A percentile compares a stretch with the other conserved stretches of the same genome.
Evolutionary conservation across 2,329 filamentous ascomycete genomes (phyloP).

Genomic region (Samsoniella hepiali): DNA sequence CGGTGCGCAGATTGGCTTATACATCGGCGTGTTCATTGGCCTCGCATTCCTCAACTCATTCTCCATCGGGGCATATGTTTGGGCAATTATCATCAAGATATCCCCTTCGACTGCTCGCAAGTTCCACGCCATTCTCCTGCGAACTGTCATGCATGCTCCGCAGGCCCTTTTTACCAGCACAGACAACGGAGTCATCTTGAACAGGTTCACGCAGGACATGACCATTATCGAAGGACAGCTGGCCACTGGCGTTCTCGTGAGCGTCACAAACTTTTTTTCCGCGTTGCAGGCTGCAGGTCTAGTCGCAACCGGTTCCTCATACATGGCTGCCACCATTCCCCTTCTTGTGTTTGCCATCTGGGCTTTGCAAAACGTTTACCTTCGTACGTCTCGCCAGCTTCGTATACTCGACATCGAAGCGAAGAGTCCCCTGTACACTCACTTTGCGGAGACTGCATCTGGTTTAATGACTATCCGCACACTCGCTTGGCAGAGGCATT

Average conservation of each 20-base stretch:
- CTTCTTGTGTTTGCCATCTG: neutral
- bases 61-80: conserved; percentile 17
- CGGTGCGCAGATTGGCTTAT: conserved; percentile 21
- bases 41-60: conserved; percentile 17
- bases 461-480: conserved; percentile 46
- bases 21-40: conserved; percentile 21
- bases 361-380: conserved; percentile 18
- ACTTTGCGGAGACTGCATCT: conserved; percentile 40
- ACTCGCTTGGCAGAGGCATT: conserved; percentile 43
- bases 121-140: conserved; percentile 18
- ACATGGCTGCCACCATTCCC: neutral
- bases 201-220: conserved; percentile 8
- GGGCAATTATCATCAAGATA: conserved; percentile 20
- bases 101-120: conserved; percentile 19
- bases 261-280: neutral
- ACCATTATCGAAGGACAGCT: conserved; percentile 6
- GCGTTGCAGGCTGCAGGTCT: conserved; percentile 2
- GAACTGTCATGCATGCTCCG: conserved; percentile 17
- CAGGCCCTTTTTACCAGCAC: conserved; percentile 2
- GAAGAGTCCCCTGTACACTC: conserved; percentile 33
- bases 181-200: conserved; percentile 7
- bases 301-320: neutral
- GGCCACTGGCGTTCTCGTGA: conserved; percentile 3
- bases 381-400: conserved; percentile 35
- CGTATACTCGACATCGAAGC: conserved; percentile 34